These are phyloP conservation scores for Musa beccarii DNA, from an alignment of 176 grass and related monocot species.

Conservation along the genomic window DNA sequence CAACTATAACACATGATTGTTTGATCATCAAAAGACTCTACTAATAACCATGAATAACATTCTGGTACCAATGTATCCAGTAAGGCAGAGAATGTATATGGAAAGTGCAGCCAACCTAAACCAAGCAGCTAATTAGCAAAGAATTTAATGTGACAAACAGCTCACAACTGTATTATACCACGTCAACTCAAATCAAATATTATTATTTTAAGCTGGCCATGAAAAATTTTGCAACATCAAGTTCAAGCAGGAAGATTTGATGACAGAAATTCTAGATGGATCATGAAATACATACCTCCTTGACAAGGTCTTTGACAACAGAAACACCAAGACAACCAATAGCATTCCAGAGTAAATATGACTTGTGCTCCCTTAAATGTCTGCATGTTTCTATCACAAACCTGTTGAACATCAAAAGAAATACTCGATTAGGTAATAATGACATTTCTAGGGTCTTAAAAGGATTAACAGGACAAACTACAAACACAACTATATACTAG, in stretches of 20 bases:
- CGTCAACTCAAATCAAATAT: no score
- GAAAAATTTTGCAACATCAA: background rate
- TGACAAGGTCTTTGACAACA: conserved; percentile 72
- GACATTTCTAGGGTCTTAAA: background rate
- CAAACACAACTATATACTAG: no score
- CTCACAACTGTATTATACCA: no score
- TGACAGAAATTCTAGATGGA: background rate
- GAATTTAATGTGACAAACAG: no score
- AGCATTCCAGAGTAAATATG: conserved; percentile 85
- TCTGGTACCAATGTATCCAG: no score
- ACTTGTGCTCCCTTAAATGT: conserved; percentile 73
- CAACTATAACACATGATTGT: no score
- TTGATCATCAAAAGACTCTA: no score
- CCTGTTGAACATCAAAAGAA: conserved; percentile 28
- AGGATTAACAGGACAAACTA: background rate
- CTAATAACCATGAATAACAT: no score
- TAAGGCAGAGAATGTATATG: no score
- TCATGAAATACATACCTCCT: conserved; percentile 42
- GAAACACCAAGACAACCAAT: conserved; percentile 81
- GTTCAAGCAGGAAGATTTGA: background rate
- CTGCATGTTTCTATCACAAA: conserved; percentile 88
- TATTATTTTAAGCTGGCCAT: no score
- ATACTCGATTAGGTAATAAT: background rate
- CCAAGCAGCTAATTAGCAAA: no score
- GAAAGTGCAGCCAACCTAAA: no score